These are phyloP conservation scores for Naganishia friedmannii DNA, from an alignment of 768 basidiomycete genomes.

Conservation along the genomic window DNA sequence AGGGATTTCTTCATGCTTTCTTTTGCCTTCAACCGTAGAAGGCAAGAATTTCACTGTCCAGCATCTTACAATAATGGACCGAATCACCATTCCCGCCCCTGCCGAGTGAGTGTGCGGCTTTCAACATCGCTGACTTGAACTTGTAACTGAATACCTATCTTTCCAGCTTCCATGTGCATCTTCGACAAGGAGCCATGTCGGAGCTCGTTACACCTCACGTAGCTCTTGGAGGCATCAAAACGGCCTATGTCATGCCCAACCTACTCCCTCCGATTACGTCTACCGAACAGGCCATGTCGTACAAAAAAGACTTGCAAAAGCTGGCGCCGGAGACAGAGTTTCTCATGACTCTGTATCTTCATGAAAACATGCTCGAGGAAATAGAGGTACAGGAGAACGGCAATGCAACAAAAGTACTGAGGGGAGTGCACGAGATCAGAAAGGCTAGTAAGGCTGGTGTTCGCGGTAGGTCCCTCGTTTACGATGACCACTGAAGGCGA, in stretches of 20 bases:
- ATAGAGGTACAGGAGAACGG: constrained; percentile 16
- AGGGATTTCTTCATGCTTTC: background rate
- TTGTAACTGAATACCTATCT: background rate
- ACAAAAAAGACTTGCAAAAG: constrained; percentile 68
- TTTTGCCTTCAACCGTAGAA: no score
- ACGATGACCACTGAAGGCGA: background rate
- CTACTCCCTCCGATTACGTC: constrained; percentile 81
- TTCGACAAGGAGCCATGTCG: constrained; percentile 80
- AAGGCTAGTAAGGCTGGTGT: constrained; percentile 84
- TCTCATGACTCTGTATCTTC: constrained; percentile 96
- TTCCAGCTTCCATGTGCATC: constrained; percentile 81
- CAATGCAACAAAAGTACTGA: constrained; percentile 7
- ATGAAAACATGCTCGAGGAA: constrained; percentile 43
- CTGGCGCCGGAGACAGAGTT: constrained; percentile 78
- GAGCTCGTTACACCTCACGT: constrained; percentile 86
- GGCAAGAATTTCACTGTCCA: no score
- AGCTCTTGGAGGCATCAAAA: constrained; percentile 76
- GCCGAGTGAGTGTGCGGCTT: constrained; percentile 44
- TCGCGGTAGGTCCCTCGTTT: constrained; percentile 54
- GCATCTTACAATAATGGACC: constrained; percentile 24
- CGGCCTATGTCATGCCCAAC: constrained; percentile 99
- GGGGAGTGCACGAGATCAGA: constrained; percentile 71
- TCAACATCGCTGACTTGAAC: no score
- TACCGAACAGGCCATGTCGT: constrained; percentile 73
- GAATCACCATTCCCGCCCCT: constrained; percentile 43